These are phyloP conservation scores for Auxenochlorella pyrenoidosa DNA, from an alignment of 139 green algal genomes.

Conservation along the genomic window DNA sequence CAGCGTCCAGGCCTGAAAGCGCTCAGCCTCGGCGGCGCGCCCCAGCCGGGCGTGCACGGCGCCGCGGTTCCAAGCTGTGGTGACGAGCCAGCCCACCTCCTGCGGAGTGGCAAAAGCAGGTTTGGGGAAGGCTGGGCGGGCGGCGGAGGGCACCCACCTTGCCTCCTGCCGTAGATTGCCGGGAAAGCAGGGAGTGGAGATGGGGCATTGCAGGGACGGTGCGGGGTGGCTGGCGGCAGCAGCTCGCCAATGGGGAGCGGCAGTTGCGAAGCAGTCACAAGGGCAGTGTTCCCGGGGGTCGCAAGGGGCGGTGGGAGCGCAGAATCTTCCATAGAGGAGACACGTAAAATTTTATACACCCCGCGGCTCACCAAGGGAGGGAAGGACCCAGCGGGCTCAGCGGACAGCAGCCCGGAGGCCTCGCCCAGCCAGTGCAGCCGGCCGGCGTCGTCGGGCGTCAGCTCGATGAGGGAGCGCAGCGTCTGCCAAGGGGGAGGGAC, in stretches of 20 bases:
- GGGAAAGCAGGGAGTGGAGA: no score
- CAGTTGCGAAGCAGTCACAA: background rate
- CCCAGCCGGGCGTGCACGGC: constrained; percentile 29
- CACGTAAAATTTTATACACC: background rate
- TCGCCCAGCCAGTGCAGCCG: constrained; percentile 24
- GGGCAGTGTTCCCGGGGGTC: no score
- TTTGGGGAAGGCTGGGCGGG: background rate
- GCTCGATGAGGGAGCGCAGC: constrained; percentile 30
- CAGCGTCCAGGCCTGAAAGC: constrained; percentile 24
- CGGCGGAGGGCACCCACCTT: background rate
- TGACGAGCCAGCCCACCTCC: constrained; percentile 40
- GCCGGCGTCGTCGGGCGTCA: constrained; percentile 3
- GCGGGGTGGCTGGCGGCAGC: background rate
- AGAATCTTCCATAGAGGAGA: no score
- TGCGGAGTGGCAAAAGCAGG: background rate
- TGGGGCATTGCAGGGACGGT: background rate
- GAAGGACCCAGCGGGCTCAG: constrained; percentile 1
- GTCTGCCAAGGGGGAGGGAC: background rate
- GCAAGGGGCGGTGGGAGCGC: no score
- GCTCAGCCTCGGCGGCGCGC: background rate
- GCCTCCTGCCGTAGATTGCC: background rate
- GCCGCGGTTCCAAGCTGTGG: constrained; percentile 40
- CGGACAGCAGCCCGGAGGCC: constrained; percentile 1
- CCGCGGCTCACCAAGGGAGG: background rate
- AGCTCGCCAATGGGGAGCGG: no score